Evolutionary conservation across 306 rosid species (phyloP).

Genomic region (Citrullus amarus): DNA sequence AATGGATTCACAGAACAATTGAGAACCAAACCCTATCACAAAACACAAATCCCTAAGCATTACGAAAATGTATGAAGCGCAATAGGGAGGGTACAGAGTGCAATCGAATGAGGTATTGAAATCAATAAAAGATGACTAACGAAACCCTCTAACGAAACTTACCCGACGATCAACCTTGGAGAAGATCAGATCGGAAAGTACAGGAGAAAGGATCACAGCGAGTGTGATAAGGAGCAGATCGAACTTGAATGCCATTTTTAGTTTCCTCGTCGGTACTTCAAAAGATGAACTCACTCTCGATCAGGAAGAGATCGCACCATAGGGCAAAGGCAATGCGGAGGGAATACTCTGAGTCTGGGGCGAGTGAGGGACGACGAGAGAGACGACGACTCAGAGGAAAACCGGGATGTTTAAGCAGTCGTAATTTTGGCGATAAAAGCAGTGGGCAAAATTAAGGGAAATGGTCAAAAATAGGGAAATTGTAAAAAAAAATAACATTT

Average conservation of each 20-base stretch:
- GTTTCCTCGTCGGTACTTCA: background rate
- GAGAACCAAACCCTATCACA: background rate
- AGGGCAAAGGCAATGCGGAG: background rate
- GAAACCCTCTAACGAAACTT: slow-evolving; percentile 19
- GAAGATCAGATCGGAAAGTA: slow-evolving; percentile 73
- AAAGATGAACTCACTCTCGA: background rate
- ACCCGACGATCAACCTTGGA: slow-evolving; percentile 93
- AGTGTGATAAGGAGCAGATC: slow-evolving; percentile 34
- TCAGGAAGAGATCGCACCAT: slow-evolving; percentile 8
- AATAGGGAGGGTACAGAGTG: background rate
- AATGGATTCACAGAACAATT: background rate
- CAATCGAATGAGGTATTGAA: background rate
- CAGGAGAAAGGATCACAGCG: slow-evolving; percentile 39
- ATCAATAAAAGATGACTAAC: background rate
- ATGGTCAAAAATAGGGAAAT: too few species aligned
- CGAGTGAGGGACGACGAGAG: background rate
- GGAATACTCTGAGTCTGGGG: background rate
- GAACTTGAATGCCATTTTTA: slow-evolving; percentile 14
- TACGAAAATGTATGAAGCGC: background rate
- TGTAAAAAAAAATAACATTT: too few species aligned
- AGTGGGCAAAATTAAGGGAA: background rate
- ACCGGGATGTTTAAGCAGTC: background rate
- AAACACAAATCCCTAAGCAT: background rate
- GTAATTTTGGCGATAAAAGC: background rate
- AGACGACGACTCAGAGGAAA: background rate